Base-by-base conservation (phyloP, 2,329 filamentous ascomycete genomes). In the Nothopassalora personata region DNA sequence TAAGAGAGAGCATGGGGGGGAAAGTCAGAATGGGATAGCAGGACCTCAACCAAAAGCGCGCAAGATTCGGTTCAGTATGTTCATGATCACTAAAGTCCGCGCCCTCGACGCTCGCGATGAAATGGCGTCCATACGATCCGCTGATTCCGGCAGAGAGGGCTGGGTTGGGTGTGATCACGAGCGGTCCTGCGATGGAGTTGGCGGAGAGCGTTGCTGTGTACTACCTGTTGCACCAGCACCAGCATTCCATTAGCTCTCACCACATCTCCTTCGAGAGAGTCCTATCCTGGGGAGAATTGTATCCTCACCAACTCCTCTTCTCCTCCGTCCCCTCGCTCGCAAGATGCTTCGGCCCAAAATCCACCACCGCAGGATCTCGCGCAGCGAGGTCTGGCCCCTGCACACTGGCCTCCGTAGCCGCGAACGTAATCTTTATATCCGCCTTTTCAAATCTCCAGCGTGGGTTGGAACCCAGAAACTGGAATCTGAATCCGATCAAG, bases 291-390 rank as follows among this genome's bases (percentile, higher is more conserved):
- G 3, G 23, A 23, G 1, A 34, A n/a, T n/a, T n/a, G 8, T 5
- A 34, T 34, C 2, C 39, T 43, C 54, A 57, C 53, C 53, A 59
- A 28, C 56, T 51, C 11, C 53, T 46, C 18, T 59, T 51, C 39
- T 58, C 56, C 10, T 55, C 48, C n/a, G 60, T 62, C 19, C 57
- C 60, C 23, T 27, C n/a, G 23, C 36, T 55, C 11, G 11, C 39
- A 3, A 63, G 48, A 39, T 60, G 57, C 53, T 64, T 62, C 7
- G 62, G 62, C 1, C 57, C 57, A 30, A 54, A 57, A 50, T 62
- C 60, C 5, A 57, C 54, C 31, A 64, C 48, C 18, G 57, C 52
- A 23, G 56, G 53, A 3, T 58, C 53, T 7, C 31, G n/a, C 1
- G 4, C 36, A 4, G 13, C 13, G 7, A 23, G 23, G 23, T 23